Conservation (phyloP, 73 alveolate species). For the Durusdinium trenchii region DNA sequence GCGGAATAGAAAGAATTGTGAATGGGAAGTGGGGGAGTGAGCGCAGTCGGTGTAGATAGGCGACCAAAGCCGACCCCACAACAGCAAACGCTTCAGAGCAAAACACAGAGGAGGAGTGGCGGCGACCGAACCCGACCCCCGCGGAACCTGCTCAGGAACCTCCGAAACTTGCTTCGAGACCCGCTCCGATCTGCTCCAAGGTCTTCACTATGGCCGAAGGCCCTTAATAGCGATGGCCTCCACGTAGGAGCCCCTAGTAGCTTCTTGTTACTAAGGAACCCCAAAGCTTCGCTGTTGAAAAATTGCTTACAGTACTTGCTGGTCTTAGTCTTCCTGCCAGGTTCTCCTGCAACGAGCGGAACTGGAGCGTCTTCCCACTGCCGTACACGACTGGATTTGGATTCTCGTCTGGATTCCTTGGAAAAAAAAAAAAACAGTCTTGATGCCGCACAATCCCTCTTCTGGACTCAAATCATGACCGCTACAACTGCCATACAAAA, state of each 20-base stretch:
- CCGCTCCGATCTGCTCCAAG: not conserved
- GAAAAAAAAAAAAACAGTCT: too few relatives aligned
- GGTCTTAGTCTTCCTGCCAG: not conserved
- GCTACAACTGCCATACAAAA: too few relatives aligned
- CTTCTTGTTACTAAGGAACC: not conserved
- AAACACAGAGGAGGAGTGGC: too few relatives aligned
- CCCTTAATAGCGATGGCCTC: not conserved
- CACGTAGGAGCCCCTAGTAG: not conserved
- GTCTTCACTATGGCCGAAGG: not conserved
- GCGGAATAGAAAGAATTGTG: too few relatives aligned
- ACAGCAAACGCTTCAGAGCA: too few relatives aligned
- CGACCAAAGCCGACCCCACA: too few relatives aligned
- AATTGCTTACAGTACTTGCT: not conserved
- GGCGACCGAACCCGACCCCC: too few relatives aligned
- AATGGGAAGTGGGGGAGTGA: too few relatives aligned
- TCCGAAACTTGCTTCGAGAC: not conserved
- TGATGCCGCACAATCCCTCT: too few relatives aligned
- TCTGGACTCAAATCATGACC: too few relatives aligned
- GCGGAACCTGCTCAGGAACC: too few relatives aligned
- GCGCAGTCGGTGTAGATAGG: too few relatives aligned
- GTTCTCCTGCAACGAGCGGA: slow-evolving; percentile 82
- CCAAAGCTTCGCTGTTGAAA: not conserved
- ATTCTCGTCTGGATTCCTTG: slow-evolving; percentile 96
- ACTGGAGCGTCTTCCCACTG: slow-evolving; percentile 50
- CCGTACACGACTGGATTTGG: slow-evolving; percentile 96